Evolutionary conservation across 352 stramenopile species (phyloP).

Genomic region (Pythium biforme): DNA sequence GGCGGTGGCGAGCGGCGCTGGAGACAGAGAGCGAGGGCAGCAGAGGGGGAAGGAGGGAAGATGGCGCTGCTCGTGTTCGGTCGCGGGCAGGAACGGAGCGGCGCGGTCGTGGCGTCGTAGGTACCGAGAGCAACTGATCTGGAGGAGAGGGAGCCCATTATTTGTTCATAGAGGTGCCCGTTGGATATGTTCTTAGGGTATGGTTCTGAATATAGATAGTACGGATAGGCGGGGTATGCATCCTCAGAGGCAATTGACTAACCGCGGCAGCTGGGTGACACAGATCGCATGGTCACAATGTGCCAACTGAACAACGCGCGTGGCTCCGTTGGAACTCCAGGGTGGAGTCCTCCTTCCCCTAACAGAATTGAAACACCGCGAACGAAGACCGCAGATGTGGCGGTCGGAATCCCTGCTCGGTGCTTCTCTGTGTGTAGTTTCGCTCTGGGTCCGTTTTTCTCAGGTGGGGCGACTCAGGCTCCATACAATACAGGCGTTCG

Average conservation of each 20-base stretch:
- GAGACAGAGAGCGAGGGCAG: slow-evolving; percentile 1
- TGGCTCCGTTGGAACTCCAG: no score
- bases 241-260: slow-evolving; percentile 4
- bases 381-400: no score
- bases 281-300: slow-evolving; percentile 5
- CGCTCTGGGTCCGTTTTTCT: no score
- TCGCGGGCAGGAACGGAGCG: neutral
- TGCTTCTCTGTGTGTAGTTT: no score
- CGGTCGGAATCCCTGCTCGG: no score
- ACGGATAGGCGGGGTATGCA: neutral
- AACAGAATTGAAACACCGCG: no score
- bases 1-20: neutral
- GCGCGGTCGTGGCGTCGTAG: slow-evolving; percentile 1
- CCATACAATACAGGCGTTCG: no score
- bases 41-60: neutral
- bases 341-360: no score
- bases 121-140: neutral
- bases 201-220: neutral
- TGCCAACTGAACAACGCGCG: no score
- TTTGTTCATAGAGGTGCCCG: slow-evolving; percentile 3
- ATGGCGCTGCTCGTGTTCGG: slow-evolving; percentile 5
- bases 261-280: neutral
- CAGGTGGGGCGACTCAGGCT: no score
- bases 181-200: neutral
- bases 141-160: neutral